Evolutionary conservation across 495 filamentous ascomycete species (phyloP).

Genomic region (Neurospora africana): DNA sequence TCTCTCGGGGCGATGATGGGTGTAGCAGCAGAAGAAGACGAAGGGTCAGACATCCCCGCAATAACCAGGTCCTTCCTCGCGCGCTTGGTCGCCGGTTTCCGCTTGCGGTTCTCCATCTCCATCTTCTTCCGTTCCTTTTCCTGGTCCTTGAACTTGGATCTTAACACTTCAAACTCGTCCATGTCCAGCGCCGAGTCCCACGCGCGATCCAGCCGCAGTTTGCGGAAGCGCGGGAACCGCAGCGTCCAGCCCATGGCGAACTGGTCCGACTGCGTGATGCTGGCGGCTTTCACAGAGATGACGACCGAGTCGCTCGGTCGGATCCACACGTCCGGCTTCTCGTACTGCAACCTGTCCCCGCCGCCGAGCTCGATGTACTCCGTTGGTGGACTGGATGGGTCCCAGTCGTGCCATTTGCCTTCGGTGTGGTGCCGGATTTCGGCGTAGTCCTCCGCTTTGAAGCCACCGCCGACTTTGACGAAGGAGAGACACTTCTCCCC

Average conservation of each 20-base stretch:
- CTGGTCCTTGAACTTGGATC: constrained; percentile 60
- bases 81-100: constrained; percentile 47
- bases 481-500: constrained; percentile 79
- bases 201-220: constrained; percentile 64
- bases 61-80: constrained; percentile 61
- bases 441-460: constrained; percentile 75
- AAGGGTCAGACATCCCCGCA: constrained; percentile 52
- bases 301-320: constrained; percentile 80
- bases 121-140: constrained; percentile 64
- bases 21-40: constrained; percentile 27
- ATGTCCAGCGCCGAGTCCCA: constrained; percentile 74
- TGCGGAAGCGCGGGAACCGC: constrained; percentile 87
- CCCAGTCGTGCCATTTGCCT: constrained; percentile 85
- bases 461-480: constrained; percentile 92
- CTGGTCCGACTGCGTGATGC: constrained; percentile 57
- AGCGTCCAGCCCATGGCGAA: constrained; percentile 73
- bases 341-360: constrained; percentile 56
- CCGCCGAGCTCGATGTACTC: constrained; percentile 75
- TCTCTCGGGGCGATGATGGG: constrained; percentile 37
- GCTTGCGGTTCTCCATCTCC: constrained; percentile 63
- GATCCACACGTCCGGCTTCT: constrained; percentile 90
- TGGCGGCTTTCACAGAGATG: constrained; percentile 82
- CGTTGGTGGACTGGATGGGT: constrained; percentile 65
- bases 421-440: constrained; percentile 74
- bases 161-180: constrained; percentile 64